These are phyloP conservation scores for Sclerospora graminicola DNA, from an alignment of 352 stramenopile genomes.

Conservation along the genomic window DNA sequence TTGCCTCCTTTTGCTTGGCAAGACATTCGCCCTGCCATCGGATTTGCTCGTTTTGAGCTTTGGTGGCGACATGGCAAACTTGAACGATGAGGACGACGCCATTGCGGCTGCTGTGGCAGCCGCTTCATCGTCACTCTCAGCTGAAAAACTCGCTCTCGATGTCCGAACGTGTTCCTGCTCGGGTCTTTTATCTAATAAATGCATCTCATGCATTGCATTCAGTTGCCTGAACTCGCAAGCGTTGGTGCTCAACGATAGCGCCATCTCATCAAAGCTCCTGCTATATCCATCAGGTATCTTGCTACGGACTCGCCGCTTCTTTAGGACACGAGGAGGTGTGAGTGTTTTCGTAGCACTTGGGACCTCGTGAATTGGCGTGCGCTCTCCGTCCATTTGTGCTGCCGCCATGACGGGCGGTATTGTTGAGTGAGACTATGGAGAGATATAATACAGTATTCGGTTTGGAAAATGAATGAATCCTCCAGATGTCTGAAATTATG, in stretches of 20 bases:
- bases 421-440: no score
- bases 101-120: neutral
- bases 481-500: no score
- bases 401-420: constrained; percentile 3
- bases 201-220: constrained; percentile 3
- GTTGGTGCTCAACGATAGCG: no score
- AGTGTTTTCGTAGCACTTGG: no score
- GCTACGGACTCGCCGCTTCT: constrained; percentile 9
- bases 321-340: constrained; percentile 4
- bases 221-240: no score
- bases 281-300: constrained; percentile 3
- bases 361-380: neutral
- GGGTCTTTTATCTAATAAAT: neutral
- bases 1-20: constrained; percentile 12
- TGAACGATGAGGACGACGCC: neutral
- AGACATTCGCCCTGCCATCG: constrained; percentile 7
- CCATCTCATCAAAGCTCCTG: neutral
- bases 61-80: constrained; percentile 8
- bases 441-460: no score
- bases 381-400: constrained; percentile 2
- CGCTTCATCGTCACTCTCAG: constrained; percentile 25
- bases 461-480: no score
- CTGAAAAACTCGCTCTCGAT: constrained; percentile 18
- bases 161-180: constrained; percentile 13
- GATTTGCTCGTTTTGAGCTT: constrained; percentile 16